A percentile compares a stretch with the other conserved stretches of the same genome.
phyloP scores from a whole-genome alignment of 306 rosid species.

The Abrus precatorius region DNA sequence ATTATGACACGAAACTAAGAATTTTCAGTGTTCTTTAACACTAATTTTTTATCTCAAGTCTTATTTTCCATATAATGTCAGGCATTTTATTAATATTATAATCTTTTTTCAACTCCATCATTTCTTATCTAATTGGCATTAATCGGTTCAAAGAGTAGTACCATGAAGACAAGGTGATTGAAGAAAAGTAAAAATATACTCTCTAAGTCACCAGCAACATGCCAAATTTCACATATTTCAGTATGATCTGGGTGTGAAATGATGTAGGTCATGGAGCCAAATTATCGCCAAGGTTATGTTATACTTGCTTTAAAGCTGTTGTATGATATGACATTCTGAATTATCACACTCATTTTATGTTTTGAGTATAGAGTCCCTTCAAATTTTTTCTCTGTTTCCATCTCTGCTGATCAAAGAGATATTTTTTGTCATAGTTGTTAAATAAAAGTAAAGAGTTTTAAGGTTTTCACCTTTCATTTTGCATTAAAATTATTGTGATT shows the following conservation, averaged over 20 bases:
- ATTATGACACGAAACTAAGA: no score
- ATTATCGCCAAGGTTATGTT: background rate
- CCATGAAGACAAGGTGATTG: background rate
- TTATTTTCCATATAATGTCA: no score
- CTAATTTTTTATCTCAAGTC: no score
- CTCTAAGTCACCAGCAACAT: background rate
- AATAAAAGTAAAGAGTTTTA: no score
- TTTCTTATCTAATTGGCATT: constrained; percentile 1
- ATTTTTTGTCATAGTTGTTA: no score
- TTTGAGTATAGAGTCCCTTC: background rate
- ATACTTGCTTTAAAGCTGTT: background rate
- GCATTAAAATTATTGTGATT: background rate
- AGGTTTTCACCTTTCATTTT: background rate
- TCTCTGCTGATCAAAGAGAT: no score
- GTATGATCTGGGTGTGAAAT: constrained; percentile 19
- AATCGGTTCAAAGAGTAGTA: background rate
- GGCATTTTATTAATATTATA: no score
- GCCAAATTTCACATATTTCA: constrained; percentile 32
- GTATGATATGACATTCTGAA: background rate
- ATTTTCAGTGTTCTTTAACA: no score
- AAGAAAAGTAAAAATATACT: background rate
- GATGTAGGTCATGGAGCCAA: constrained; percentile 29
- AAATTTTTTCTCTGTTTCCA: background rate
- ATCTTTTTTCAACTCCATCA: background rate
- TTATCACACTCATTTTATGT: background rate